Evolutionary conservation across 495 filamentous ascomycete species (phyloP).

Genomic region (Polyplosphaeria fusca): DNA sequence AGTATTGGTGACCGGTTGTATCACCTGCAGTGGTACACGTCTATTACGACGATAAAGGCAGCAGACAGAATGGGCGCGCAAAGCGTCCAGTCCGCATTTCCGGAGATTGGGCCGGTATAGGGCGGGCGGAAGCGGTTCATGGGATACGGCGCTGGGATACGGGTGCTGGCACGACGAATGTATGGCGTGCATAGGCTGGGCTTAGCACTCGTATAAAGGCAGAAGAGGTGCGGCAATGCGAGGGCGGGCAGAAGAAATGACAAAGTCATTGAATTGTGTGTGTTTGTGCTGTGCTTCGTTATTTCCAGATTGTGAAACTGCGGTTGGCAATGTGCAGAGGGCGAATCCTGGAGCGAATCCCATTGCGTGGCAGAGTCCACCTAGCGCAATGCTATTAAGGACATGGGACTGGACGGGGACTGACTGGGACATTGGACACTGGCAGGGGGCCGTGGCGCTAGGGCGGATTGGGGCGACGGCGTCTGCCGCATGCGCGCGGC

Average conservation of each 20-base stretch:
- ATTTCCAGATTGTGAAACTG: conserved; percentile 30
- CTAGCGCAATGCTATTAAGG: conserved; percentile 22
- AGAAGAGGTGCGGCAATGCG: background rate
- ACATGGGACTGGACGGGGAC: too few species aligned
- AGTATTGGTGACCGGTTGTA: conserved; percentile 26
- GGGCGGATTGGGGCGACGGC: conserved; percentile 1
- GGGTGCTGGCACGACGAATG: conserved; percentile 17
- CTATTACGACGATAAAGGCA: too few species aligned
- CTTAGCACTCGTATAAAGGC: background rate
- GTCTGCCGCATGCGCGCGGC: too few species aligned
- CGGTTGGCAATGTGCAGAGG: conserved; percentile 11
- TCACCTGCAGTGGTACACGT: conserved; percentile 15
- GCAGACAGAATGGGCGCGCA: conserved; percentile 16
- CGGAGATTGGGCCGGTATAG: conserved; percentile 4
- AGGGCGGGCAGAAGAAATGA: too few species aligned
- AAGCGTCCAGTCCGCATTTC: background rate
- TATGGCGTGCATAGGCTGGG: conserved; percentile 1
- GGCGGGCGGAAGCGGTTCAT: conserved; percentile 10
- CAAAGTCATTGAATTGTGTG: too few species aligned
- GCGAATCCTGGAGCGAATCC: conserved; percentile 21
- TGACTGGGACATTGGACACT: background rate
- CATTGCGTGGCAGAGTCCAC: conserved; percentile 25
- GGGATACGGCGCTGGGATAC: background rate
- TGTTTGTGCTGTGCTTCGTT: too few species aligned
- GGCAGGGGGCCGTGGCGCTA: conserved; percentile 6